Evolutionary conservation across 129 eudicot species (phyloP), one percentile per base, ranked within the genome.

Genomic region (Flaveria linearis): DNA sequence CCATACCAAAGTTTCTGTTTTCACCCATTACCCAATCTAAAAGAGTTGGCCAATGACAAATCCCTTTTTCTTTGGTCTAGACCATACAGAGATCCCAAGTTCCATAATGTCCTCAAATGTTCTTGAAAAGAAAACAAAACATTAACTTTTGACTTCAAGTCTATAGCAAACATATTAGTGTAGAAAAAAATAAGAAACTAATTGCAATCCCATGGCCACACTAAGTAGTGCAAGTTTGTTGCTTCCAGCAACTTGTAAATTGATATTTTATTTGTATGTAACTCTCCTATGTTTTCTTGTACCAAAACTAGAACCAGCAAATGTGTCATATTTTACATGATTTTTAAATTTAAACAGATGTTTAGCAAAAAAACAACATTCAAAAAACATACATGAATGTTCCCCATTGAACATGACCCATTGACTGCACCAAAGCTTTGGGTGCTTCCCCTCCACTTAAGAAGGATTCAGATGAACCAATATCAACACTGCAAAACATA

Each of bases 331-430:
- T 12, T 69, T 18, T n/a, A 12, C 4, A 77, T 49, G 47, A 49
- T 49, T 22, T 4, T 61, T 79, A 55, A 55, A 42, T 60, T 60
- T 23, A 60, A 23, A 20, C 18, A 61, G 45, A 18, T 45, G n/a
- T 47, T 60, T 58, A 61, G 58, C 72, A 43, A 16, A 16, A 47
- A 74, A 61, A 66, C 50, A 41, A 77, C 39, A 6, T 61, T 25
- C 26, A 22, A 41, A 58, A 85, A 6, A 53, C 26, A 55, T 84
- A 94, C 98, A 97, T 17, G 91, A 84, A 70, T 84, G 90, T 75
- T 94, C 85, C 52, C 97, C 98, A 65, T 94, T 91, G 87, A 53
- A 91, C 93, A 74, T 94, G 96, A 23, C 98, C 98, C 3, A 83
- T 72, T 41, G 98, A 88, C 55, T 91, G 87, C 58, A 93, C 93